A percentile compares a stretch with the other conserved stretches of the same genome.
Conservation (phyloP, 1,284 basidiomycete species). For the Leccinum colubrinum region DNA sequence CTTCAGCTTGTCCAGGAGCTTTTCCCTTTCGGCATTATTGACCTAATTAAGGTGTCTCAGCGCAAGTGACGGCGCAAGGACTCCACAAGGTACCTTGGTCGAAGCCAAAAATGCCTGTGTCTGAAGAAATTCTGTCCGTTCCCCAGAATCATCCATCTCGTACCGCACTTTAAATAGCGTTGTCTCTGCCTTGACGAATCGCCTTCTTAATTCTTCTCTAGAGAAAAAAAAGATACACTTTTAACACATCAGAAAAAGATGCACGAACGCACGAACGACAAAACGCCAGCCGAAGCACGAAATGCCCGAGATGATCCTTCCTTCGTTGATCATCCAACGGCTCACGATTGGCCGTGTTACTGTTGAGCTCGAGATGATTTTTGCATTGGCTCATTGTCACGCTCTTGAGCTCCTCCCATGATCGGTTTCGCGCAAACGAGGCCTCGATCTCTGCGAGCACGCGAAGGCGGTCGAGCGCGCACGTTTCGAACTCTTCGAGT, state of each 20-base stretch:
- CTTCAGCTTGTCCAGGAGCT: conserved; percentile 52
- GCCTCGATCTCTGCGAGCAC: conserved; percentile 96
- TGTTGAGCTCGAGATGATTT: conserved; percentile 74
- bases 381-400: conserved; percentile 60
- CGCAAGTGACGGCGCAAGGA: neutral
- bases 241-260: neutral
- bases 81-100: conserved; percentile 45
- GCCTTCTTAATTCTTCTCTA: conserved; percentile 87
- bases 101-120: conserved; percentile 69
- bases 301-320: conserved; percentile 92
- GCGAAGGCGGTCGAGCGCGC: conserved; percentile 86
- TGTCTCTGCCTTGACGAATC: conserved; percentile 90
- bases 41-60: conserved; percentile 45
- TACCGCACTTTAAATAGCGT: conserved; percentile 86
- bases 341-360: conserved; percentile 50
- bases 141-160: conserved; percentile 62
- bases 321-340: conserved; percentile 68
- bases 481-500: conserved; percentile 94
- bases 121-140: conserved; percentile 75
- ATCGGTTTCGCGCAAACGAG: conserved; percentile 79
- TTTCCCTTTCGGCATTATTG: conserved; percentile 53
- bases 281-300: conserved; percentile 93
- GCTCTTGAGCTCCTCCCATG: conserved; percentile 72
- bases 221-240: neutral
- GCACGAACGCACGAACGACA: conserved; percentile 80